Percentiles rank a stretch among this genome's conserved stretches.
Evolutionary conservation across 1,284 basidiomycete species (phyloP).

Genomic region (Volvariella volvacea): DNA sequence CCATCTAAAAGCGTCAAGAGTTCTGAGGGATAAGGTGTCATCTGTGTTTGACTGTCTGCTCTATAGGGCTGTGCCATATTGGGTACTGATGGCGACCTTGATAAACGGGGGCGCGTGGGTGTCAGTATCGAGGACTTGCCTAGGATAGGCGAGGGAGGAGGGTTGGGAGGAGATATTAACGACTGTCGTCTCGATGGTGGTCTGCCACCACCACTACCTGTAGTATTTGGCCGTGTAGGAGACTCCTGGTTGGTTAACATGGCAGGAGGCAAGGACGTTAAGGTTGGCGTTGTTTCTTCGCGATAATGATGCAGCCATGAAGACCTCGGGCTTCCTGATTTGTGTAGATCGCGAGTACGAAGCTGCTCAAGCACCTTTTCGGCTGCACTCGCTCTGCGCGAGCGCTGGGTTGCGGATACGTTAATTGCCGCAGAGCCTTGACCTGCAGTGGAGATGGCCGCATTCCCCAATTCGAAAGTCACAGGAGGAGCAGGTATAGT

Average conservation of each 20-base stretch:
- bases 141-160: slow-evolving; percentile 32
- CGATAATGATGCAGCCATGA: slow-evolving; percentile 37
- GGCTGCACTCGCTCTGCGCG: slow-evolving; percentile 46
- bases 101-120: slow-evolving; percentile 37
- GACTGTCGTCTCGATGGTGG: slow-evolving; percentile 32
- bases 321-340: slow-evolving; percentile 30
- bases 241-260: slow-evolving; percentile 12
- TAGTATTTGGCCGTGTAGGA: slow-evolving; percentile 12
- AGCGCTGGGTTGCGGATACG: slow-evolving; percentile 26
- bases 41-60: neutral
- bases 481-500: slow-evolving; percentile 9
- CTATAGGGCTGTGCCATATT: slow-evolving; percentile 14
- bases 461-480: slow-evolving; percentile 22
- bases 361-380: slow-evolving; percentile 54
- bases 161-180: slow-evolving; percentile 25
- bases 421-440: slow-evolving; percentile 13
- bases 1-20: slow-evolving; percentile 71
- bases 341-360: slow-evolving; percentile 41
- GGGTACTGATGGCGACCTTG: slow-evolving; percentile 32
- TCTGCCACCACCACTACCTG: slow-evolving; percentile 12
- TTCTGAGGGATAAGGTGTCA: slow-evolving; percentile 43
- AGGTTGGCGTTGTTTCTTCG: slow-evolving; percentile 14
- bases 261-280: slow-evolving; percentile 1
- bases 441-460: slow-evolving; percentile 9
- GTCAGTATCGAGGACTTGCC: slow-evolving; percentile 21